Conservation (phyloP, 2,329 filamentous ascomycete species). For the Colletotrichum sp. region DNA sequence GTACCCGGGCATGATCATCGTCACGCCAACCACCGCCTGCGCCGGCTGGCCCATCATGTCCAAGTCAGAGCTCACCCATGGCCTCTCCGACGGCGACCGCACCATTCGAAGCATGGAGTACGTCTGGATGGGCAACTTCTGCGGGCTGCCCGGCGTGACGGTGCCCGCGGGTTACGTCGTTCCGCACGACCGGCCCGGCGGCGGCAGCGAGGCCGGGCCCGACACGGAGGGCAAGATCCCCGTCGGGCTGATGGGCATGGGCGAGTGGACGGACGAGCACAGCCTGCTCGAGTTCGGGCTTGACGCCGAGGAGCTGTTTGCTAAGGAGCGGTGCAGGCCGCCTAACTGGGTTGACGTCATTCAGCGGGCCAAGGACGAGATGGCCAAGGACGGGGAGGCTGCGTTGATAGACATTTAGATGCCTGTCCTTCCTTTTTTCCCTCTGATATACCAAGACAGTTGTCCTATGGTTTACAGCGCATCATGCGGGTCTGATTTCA, state of each 20-base stretch:
- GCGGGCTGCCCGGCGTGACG: slow-evolving; percentile 49
- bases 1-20: slow-evolving; percentile 72
- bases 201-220: slow-evolving; percentile 33
- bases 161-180: slow-evolving; percentile 50
- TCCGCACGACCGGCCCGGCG: slow-evolving; percentile 35
- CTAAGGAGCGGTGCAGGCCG: slow-evolving; percentile 36
- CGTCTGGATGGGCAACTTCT: slow-evolving; percentile 57
- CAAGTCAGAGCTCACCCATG: slow-evolving; percentile 39
- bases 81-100: slow-evolving; percentile 50
- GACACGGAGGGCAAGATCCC: slow-evolving; percentile 47
- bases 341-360: slow-evolving; percentile 52
- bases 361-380: slow-evolving; percentile 31
- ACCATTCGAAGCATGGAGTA: slow-evolving; percentile 54
- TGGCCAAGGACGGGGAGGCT: slow-evolving; percentile 16
- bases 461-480: not conserved
- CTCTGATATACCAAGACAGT: not conserved
- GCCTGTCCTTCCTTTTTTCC: not conserved
- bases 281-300: slow-evolving; percentile 52
- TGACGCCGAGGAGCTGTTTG: slow-evolving; percentile 47
- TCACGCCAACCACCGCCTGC: slow-evolving; percentile 69
- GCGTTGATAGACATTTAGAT: slow-evolving; percentile 17
- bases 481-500: not conserved
- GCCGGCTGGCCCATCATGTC: slow-evolving; percentile 48
- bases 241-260: slow-evolving; percentile 59
- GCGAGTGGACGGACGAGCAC: slow-evolving; percentile 59